Evolutionary conservation across 768 basidiomycete genomes (phyloP), one percentile per base, ranked within the genome.

Genomic region (Heimioporus sp.): DNA sequence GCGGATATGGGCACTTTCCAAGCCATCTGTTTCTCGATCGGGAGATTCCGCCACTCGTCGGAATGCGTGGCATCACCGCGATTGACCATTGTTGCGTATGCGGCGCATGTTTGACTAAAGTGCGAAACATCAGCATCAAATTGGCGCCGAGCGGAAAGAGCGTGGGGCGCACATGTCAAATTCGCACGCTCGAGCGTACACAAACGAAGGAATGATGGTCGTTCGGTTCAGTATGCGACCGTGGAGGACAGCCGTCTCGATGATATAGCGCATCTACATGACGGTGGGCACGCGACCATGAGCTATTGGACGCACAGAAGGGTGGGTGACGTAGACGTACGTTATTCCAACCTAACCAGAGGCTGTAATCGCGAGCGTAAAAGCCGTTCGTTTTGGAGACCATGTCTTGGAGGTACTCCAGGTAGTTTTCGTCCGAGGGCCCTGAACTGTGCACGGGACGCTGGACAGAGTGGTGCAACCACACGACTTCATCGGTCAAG

Each of bases 301-400:
- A 5, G n/a, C n/a, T n/a, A n/a, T n/a, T n/a, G n/a, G 6, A 28
- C 24, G 24, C 7, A 28, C 24, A 28, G 3, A 7, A n/a, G 28
- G 13, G 31, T 15, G 15, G 21, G 19, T 10, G 8, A 51, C 53
- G 21, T 39, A 79, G 8, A 51, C 53, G 21, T 39, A 79, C 76
- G 52, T 78, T 79, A 48, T 79, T 78, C 74, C 75, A 79, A 13
- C 77, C 78, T n/a, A 79, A 62, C 55, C 76, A 76, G 8, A 77
- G 63, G 54, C 73, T 77, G 53, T 69, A 78, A 38, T 78, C 77
- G 39, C 78, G 71, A 4, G 69, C 71, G 51, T 74, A 77, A 52
- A 70, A 79, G 3, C 77, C 77, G 2, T 74, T 65, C 5, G 77
- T 79, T 38, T 58, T 63, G 12, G 63, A 53, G 0, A 78, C 73